Percentiles rank a stretch among this genome's conserved stretches.
Evolutionary conservation across 2,329 filamentous ascomycete genomes (phyloP).

Genomic region (Botrytis cinerea): DNA sequence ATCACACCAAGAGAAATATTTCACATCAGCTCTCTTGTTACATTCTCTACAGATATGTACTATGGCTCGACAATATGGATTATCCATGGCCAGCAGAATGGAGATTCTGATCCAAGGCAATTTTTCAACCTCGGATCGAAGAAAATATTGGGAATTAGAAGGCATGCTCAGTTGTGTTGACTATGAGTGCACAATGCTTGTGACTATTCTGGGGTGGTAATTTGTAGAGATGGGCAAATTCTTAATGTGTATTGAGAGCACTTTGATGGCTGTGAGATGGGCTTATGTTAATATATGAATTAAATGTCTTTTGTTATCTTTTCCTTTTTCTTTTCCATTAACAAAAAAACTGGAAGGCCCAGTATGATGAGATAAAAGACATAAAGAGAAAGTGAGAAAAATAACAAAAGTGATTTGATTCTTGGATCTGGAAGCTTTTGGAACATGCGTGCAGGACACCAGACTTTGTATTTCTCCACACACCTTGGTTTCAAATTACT

Average conservation of each 20-base stretch:
- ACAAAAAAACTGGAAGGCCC: neutral
- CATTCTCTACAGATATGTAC: neutral
- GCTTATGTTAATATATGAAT: neutral
- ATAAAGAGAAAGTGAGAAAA: neutral
- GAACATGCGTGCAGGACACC: neutral
- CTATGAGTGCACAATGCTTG: neutral
- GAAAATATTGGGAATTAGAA: neutral
- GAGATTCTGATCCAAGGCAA: neutral
- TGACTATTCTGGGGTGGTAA: neutral
- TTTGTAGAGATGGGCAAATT: neutral
- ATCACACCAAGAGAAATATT: neutral
- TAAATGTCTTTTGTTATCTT: neutral
- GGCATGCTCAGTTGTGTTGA: neutral
- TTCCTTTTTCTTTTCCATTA: neutral
- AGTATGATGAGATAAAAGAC: neutral
- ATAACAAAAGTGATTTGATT: neutral
- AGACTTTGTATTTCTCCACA: neutral
- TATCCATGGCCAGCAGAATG: rapidly evolving
- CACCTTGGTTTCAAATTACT: neutral
- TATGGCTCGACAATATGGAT: neutral
- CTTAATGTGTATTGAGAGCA: neutral
- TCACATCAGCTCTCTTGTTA: neutral
- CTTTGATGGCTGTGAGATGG: neutral
- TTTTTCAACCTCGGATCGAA: neutral
- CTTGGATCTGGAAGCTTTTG: neutral